Evolutionary conservation across 768 basidiomycete genomes (phyloP), one percentile per base, ranked within the genome.

Genomic region (Tulasnella sp.): DNA sequence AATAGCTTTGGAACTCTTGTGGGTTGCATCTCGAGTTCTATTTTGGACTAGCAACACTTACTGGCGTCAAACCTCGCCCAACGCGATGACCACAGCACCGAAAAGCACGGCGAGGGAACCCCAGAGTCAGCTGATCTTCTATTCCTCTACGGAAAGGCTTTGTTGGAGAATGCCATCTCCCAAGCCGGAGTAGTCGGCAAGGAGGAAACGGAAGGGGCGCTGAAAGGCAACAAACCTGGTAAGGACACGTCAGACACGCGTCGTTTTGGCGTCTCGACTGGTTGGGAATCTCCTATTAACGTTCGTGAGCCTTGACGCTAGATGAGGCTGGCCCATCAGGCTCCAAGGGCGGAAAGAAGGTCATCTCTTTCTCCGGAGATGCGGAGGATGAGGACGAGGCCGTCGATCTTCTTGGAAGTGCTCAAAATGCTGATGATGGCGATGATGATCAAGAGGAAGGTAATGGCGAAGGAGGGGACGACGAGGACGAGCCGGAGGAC

Each of bases 121-220:
- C 91, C 92, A 0, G 90, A 93, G 80, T 90, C 88, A 73, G 97
- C 95, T 9, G 94, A 98, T 80, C 82, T 97, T 29, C 93, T 98
- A 78, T 91, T 97, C 77, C 86, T 88, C 3, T 99, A 99, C 81
- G 97, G 97, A 17, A 95, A 92, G 82, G 95, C 97, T 4, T 84
- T 99, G 54, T 86, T 97, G 75, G 95, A 96, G 84, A 94, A 97
- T 80, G 97, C 96, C 6, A 93, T 98, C 77, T 83, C 89, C 4
- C 92, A 95, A 80, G 91, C 85, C 76, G 89, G 91, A 0, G 97
- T 98, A n/a, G 84, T 99, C 76, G 96, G 94, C 0, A 94, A 94
- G 81, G 93, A 94, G 49, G 91, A 93, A 79, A 84, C 87, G 0
- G 89, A 91, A 67, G 86, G 88, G 8, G 85, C 83, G 0, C 80